Evolutionary conservation across 495 filamentous ascomycete genomes (phyloP), one percentile per base, ranked within the genome.

Genomic region (Annulohypoxylon moriforme): DNA sequence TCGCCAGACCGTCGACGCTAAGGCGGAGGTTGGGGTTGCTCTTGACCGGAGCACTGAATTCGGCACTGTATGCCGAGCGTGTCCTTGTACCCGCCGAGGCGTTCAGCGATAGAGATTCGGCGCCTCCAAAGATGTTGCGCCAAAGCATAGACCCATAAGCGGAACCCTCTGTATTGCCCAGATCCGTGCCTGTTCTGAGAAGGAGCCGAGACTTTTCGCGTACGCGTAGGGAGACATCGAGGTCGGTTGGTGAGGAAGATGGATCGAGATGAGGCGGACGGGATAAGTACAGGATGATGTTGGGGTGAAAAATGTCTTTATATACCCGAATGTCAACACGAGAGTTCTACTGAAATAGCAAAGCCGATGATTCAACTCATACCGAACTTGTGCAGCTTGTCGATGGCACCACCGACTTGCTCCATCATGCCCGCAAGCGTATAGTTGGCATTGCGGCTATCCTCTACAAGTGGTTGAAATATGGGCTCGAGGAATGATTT

Each of bases 81-180:
- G 96, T 98, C 29, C 96, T 87, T 34, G 94, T 97, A 25, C 96
- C 96, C 27, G 94, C 80, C 1, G 93, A 92, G 14, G 93, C 94
- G 75, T 96, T 93, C 49, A 96, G 78, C 4, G 83, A 84, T 61
- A 98, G 79, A n/a, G 88, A 89, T 81, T 99, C 96, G 14, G 96
- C 94, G 25, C 96, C 96, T 40, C 96, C 96, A 75, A 98, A 94
- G 44, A 99, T 86, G 81, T 99, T 99, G 52, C 96, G 90, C 79
- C 92, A 89, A 11, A 92, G 85, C 29, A 92, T 85, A 60, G 94
- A 93, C 61, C 92, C 87, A 77, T 97, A 97, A 1, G 95, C 95
- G 3, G 92, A 94, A 14, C 94, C 96, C 79, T 98, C 96, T 11
- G 91, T 85, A 73, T 94, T 94, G 58, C 96, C 96, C 25, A 96